phyloP scores from a whole-genome alignment of 768 basidiomycete species.

The Fomitopsis serialis region DNA sequence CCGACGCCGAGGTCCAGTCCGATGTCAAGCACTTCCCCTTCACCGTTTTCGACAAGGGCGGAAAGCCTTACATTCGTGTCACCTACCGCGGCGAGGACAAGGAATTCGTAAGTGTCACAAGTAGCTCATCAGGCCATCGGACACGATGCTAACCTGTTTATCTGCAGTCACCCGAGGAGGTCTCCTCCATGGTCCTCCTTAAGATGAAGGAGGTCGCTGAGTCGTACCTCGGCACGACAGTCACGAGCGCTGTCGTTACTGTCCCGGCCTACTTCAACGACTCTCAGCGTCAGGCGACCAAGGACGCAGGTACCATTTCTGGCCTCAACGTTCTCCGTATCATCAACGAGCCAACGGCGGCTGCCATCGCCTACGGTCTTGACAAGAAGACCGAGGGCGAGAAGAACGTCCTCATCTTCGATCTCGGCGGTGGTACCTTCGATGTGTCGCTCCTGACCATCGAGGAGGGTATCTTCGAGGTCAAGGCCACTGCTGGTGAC shows the following conservation, averaged over 20 bases:
- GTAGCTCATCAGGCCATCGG: neutral
- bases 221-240: slow-evolving; percentile 82
- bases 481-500: slow-evolving; percentile 97
- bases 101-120: slow-evolving; percentile 65
- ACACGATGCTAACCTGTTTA: slow-evolving; percentile 19
- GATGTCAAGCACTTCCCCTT: slow-evolving; percentile 94
- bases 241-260: slow-evolving; percentile 91
- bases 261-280: slow-evolving; percentile 99
- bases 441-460: slow-evolving; percentile 96
- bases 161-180: slow-evolving; percentile 87
- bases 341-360: slow-evolving; percentile 98
- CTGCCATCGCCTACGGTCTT: slow-evolving; percentile 97
- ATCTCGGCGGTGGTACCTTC: slow-evolving; percentile 97
- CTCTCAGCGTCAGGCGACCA: slow-evolving; percentile 97
- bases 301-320: slow-evolving; percentile 93
- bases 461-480: slow-evolving; percentile 97
- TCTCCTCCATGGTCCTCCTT: slow-evolving; percentile 93
- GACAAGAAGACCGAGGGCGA: slow-evolving; percentile 91
- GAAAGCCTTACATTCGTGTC: slow-evolving; percentile 86
- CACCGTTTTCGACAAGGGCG: slow-evolving; percentile 77
- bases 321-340: slow-evolving; percentile 96
- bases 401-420: slow-evolving; percentile 96
- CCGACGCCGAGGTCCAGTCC: slow-evolving; percentile 77
- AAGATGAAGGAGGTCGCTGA: slow-evolving; percentile 99
- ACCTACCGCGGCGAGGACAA: slow-evolving; percentile 92